A percentile compares a stretch with the other conserved stretches of the same genome.
Conservation (phyloP, 2,329 filamentous ascomycete species). For the Triangularia verruculosa region DNA sequence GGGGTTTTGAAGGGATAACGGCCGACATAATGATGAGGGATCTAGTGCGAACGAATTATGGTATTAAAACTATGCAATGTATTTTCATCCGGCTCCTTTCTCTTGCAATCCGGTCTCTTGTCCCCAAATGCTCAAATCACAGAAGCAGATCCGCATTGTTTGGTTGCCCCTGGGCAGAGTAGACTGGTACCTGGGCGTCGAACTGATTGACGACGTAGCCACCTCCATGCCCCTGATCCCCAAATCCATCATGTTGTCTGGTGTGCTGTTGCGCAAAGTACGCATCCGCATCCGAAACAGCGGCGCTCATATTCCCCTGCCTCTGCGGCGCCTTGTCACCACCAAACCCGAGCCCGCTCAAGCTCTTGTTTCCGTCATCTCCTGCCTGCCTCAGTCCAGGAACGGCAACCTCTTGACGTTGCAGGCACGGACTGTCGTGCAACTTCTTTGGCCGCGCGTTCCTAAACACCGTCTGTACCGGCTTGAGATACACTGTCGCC, state of each 20-base stretch:
- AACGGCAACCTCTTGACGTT: conserved; percentile 58
- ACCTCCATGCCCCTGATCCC: conserved; percentile 63
- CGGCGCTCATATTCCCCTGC: conserved; percentile 58
- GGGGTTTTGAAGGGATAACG: background rate
- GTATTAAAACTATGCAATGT: background rate
- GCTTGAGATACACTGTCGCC: conserved; percentile 96
- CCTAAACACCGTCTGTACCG: conserved; percentile 94
- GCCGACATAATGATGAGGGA: background rate
- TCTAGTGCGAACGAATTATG: background rate
- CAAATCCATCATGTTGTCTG: conserved; percentile 62
- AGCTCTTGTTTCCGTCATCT: conserved; percentile 55
- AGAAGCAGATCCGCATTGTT: conserved; percentile 71
- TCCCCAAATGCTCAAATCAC: conserved; percentile 21
- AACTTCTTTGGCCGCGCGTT: conserved; percentile 77
- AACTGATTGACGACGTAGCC: conserved; percentile 79
- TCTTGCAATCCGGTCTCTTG: background rate
- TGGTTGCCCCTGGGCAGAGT: conserved; percentile 61
- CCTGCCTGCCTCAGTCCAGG: conserved; percentile 38
- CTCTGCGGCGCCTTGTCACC: conserved; percentile 46
- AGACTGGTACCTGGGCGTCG: conserved; percentile 71
- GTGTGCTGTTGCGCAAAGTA: conserved; percentile 63
- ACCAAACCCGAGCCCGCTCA: conserved; percentile 57
- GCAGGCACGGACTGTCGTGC: conserved; percentile 79
- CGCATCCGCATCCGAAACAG: conserved; percentile 79
- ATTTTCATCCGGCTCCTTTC: background rate